These are phyloP conservation scores for Geosmithia morbida DNA, from an alignment of 2,329 filamentous ascomycete genomes.

Conservation along the genomic window DNA sequence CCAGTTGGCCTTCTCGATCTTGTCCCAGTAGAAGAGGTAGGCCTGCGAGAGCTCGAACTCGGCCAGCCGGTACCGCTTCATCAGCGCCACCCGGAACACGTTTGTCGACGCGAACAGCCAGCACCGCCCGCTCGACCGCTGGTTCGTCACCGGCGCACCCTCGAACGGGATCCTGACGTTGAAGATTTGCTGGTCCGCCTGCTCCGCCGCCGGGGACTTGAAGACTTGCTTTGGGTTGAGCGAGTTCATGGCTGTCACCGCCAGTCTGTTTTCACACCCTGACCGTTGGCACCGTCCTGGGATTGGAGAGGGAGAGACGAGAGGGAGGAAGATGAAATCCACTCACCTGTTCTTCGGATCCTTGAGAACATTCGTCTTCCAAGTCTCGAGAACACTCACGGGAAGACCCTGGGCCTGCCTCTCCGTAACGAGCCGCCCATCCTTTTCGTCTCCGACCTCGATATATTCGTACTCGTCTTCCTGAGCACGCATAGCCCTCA, in stretches of 20 bases:
- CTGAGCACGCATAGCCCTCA: constrained; percentile 28
- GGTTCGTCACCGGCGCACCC: constrained; percentile 72
- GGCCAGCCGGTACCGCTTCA: constrained; percentile 66
- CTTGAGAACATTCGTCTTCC: constrained; percentile 47
- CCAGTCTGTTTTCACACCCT: constrained; percentile 37
- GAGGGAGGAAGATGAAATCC: background rate
- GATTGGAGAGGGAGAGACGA: too few relatives aligned
- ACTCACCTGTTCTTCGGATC: constrained; percentile 50
- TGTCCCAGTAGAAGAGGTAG: constrained; percentile 89
- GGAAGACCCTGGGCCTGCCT: constrained; percentile 30
- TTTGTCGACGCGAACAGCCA: constrained; percentile 93
- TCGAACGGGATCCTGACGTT: constrained; percentile 73
- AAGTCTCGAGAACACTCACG: constrained; percentile 33
- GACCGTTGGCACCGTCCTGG: background rate
- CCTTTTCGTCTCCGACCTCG: constrained; percentile 24
- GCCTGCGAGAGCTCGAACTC: constrained; percentile 77
- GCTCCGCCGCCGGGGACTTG: constrained; percentile 43
- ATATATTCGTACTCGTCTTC: constrained; percentile 38
- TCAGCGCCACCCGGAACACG: constrained; percentile 75
- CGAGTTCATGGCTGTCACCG: constrained; percentile 56
- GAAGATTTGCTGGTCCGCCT: constrained; percentile 66
- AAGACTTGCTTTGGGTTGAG: constrained; percentile 54
- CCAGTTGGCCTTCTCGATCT: constrained; percentile 82
- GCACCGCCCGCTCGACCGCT: constrained; percentile 68
- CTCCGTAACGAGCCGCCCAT: constrained; percentile 3